These are phyloP conservation scores for Aspergillus chevalieri DNA, from an alignment of 2,329 filamentous ascomycete species.

Conservation along the genomic window DNA sequence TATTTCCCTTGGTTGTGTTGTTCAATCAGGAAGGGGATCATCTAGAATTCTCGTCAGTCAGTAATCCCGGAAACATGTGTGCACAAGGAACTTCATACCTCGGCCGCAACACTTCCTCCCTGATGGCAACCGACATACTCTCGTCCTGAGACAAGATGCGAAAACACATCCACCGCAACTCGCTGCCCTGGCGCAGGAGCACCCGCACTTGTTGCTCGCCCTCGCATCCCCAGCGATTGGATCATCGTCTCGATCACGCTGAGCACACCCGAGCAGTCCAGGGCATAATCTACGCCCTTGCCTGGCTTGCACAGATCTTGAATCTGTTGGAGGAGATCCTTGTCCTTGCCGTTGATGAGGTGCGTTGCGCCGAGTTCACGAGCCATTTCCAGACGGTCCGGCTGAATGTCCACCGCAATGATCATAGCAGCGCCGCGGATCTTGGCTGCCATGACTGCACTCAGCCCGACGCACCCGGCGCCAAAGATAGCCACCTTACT, in stretches of 20 bases:
- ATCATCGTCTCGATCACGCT: constrained; percentile 14
- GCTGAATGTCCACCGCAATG: constrained; percentile 21
- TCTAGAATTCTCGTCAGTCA: constrained; percentile 3
- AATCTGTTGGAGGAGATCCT: constrained; percentile 6
- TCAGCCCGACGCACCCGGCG: constrained; percentile 26
- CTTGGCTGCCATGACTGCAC: constrained; percentile 28
- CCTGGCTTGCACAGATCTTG: constrained; percentile 3
- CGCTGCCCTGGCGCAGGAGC: constrained; percentile 9
- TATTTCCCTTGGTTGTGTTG: constrained; percentile 45
- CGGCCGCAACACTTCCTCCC: constrained; percentile 13
- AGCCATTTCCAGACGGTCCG: constrained; percentile 16
- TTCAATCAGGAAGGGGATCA: constrained; percentile 43
- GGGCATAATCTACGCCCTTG: constrained; percentile 9
- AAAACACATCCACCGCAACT: constrained; percentile 11
- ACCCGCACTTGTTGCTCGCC: constrained; percentile 14
- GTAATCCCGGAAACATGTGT: neutral
- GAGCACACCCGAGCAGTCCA: constrained; percentile 16
- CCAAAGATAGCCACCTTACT: constrained; percentile 25
- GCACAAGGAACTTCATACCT: constrained; percentile 8
- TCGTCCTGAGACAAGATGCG: constrained; percentile 12
- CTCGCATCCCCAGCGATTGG: constrained; percentile 12
- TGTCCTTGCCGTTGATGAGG: constrained; percentile 9
- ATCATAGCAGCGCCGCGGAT: constrained; percentile 14
- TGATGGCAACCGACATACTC: constrained; percentile 17
- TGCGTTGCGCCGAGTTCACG: constrained; percentile 23